Base-by-base conservation (phyloP, 2,329 filamentous ascomycete species). In the Neopestalotiopsis rosae region DNA sequence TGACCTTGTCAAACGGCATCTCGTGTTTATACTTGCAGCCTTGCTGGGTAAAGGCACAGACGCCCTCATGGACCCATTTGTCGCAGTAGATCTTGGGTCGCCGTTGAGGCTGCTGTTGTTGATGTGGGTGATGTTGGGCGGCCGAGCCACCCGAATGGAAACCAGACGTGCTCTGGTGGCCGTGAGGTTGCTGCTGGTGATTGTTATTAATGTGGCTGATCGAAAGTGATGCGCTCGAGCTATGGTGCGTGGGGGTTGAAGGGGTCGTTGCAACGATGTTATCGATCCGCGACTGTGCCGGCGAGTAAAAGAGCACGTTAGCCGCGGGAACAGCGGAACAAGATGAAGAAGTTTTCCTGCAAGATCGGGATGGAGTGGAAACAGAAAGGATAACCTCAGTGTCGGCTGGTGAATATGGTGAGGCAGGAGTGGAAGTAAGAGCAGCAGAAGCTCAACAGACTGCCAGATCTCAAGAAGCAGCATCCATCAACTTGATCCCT, bases 1-100 rank as follows among this genome's bases (percentile, higher is more conserved):
- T 92, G 0, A 84, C 82, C 65, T 85, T 84, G 72, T 94, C 90
- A 32, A 83, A 80, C 0, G 95, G 95, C 92, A 97, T 97, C 78
- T 96, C 93, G 78, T 97, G 95, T 82, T 94, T 95, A 84, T 90
- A 97, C 72, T 91, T 90, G 82, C 95, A 97, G 0, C 95, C 94
- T 76, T 95, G 91, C 78, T 97, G 93, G 3, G 88, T 90, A 79
- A 94, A 98, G 71, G 92, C 92, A 78, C 95, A 98, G 58, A 93
- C 89, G 24, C 94, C 94, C 69, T 92, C 91, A 74, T 93, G 91
- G 67, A 97, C 91, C 94, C 94, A 98, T 79, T 95, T 94, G 69
- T 94, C 93, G 81, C 94, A 97, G 79, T 92, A 97, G 30, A 92
- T 83, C 78, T 97, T 97, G 69, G 74, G 72, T 30, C 76, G 77